phyloP scores from a whole-genome alignment of 1,284 basidiomycete species.

The Boletellus deceptivus region DNA sequence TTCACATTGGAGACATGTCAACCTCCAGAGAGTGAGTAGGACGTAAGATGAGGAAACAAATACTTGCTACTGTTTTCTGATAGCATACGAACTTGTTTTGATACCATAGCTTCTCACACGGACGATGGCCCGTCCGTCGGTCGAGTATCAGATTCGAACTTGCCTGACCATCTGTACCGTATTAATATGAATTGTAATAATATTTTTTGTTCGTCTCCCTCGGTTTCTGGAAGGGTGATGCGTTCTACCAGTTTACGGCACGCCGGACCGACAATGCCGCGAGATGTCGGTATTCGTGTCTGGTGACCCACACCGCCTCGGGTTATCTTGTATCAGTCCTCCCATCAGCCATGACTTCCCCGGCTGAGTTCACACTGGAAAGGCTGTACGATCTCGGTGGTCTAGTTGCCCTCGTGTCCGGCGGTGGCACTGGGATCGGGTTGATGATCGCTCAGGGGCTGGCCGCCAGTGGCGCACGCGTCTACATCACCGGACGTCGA shows the following conservation, averaged over 20 bases:
- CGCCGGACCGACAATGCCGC: neutral
- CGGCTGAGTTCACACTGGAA: constrained; percentile 30
- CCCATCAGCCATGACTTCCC: constrained; percentile 22
- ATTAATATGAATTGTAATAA: neutral
- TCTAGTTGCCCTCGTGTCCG: constrained; percentile 71
- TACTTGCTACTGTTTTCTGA: constrained; percentile 2
- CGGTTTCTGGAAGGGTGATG: neutral
- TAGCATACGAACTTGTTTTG: constrained; percentile 1
- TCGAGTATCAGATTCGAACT: constrained; percentile 3
- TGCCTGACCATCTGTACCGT: constrained; percentile 2
- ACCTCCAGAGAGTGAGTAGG: constrained; percentile 7
- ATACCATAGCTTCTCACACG: constrained; percentile 4
- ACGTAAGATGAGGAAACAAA: constrained; percentile 2
- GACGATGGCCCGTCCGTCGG: constrained; percentile 7
- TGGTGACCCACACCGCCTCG: neutral
- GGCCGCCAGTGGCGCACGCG: constrained; percentile 75
- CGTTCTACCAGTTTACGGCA: neutral
- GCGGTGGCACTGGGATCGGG: constrained; percentile 80
- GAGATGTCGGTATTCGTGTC: too few species aligned
- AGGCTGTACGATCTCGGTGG: constrained; percentile 59
- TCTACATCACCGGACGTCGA: constrained; percentile 76
- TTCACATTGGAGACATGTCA: constrained; percentile 10
- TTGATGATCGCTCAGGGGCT: constrained; percentile 74
- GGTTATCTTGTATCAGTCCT: neutral
- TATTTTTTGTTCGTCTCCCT: constrained; percentile 1